These are phyloP conservation scores for Ailanthus altissimus DNA, from an alignment of 345 rosid genomes.

Conservation along the genomic window DNA sequence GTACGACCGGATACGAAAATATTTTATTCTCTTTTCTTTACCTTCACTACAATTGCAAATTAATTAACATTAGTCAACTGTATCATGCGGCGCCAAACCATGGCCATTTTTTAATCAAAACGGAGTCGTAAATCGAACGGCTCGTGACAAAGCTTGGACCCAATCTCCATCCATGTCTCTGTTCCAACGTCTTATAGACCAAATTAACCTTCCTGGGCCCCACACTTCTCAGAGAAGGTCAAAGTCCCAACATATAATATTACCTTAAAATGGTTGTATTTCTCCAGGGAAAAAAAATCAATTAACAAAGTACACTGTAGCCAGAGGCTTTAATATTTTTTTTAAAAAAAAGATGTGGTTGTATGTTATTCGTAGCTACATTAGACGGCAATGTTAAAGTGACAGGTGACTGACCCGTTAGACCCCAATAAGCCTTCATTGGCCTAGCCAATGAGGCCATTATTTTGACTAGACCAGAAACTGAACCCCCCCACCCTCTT, in stretches of 20 bases:
- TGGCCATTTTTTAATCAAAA: neutral
- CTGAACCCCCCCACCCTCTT: conserved; percentile 27
- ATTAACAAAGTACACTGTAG: neutral
- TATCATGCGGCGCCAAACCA: conserved; percentile 36
- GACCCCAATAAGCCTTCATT: conserved; percentile 14
- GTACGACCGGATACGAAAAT: too few species aligned
- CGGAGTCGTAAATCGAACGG: conserved; percentile 21
- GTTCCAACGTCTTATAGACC: conserved; percentile 14
- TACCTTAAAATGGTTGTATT: neutral
- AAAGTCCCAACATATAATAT: neutral
- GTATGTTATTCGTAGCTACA: conserved; percentile 31
- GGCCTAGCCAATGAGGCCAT: neutral
- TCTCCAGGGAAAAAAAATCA: neutral
- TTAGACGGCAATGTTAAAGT: conserved; percentile 32
- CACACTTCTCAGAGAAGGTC: neutral
- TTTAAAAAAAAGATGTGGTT: conserved; percentile 18
- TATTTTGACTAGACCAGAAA: conserved; percentile 42
- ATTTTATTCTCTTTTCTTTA: too few species aligned
- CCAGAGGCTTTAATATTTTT: neutral
- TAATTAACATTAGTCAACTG: conserved; percentile 38
- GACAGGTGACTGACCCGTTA: conserved; percentile 33
- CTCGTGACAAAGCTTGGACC: conserved; percentile 33
- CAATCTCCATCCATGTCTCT: conserved; percentile 17
- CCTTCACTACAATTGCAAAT: too few species aligned
- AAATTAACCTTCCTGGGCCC: conserved; percentile 26